phyloP scores from a whole-genome alignment of 2,329 filamentous ascomycete genomes.

The Dothistroma pini region DNA sequence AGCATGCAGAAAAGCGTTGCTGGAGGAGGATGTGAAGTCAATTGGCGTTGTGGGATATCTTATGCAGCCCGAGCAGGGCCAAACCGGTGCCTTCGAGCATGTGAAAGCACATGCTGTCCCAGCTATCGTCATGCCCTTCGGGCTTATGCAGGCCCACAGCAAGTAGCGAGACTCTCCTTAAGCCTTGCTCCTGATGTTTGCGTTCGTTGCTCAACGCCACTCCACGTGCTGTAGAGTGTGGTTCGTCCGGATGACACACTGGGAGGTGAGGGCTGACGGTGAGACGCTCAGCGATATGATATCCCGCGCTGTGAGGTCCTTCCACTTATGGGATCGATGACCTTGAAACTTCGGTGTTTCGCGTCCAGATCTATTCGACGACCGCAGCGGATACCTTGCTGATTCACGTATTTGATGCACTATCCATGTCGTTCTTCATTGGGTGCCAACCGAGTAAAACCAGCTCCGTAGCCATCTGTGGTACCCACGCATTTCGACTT shows the following conservation, averaged over 20 bases:
- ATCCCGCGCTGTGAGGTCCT: no score
- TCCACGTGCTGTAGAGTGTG: neutral
- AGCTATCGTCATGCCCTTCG: neutral
- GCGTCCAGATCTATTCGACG: no score
- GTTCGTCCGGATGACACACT: no score
- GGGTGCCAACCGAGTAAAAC: no score
- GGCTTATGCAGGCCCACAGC: neutral
- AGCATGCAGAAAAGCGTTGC: neutral
- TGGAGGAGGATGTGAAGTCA: neutral
- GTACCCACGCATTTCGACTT: no score
- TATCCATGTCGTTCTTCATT: no score
- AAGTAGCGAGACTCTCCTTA: neutral
- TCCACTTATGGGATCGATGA: no score
- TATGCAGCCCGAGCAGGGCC: neutral
- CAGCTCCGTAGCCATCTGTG: no score
- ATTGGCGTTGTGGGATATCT: neutral
- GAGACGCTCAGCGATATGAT: neutral
- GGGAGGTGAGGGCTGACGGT: neutral
- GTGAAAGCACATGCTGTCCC: neutral
- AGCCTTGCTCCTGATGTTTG: neutral
- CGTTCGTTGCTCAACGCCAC: neutral
- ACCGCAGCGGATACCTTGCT: no score
- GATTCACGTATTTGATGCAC: no score
- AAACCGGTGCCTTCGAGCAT: neutral
- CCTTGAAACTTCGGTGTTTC: no score